A percentile compares a stretch with the other conserved stretches of the same genome.
Conservation (phyloP, 1,284 basidiomycete genomes). For the Apiotrichum porosum region DNA sequence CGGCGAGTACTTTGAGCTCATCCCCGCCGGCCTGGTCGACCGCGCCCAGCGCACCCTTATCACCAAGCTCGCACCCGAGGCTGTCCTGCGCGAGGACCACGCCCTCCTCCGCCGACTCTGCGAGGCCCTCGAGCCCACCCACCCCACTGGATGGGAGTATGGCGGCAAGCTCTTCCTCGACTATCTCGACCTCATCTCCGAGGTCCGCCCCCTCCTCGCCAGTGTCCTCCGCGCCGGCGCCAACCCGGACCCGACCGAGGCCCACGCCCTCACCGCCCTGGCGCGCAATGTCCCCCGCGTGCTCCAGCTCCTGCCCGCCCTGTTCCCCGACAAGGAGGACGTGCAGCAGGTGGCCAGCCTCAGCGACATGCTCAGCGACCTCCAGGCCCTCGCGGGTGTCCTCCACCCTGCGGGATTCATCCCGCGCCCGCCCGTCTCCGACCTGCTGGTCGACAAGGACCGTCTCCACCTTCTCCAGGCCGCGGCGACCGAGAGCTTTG, state of each 20-base stretch:
- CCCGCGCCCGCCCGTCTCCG: slow-evolving; percentile 26
- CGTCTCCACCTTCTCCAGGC: slow-evolving; percentile 41
- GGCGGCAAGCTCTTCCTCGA: slow-evolving; percentile 57
- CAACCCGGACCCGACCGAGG: slow-evolving; percentile 45
- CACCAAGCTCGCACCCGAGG: slow-evolving; percentile 81
- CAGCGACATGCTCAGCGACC: slow-evolving; percentile 37
- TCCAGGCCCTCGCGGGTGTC: slow-evolving; percentile 30
- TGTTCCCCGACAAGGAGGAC: slow-evolving; percentile 46
- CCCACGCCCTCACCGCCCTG: slow-evolving; percentile 56
- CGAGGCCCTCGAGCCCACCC: slow-evolving; percentile 59
- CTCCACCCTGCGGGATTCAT: slow-evolving; percentile 32
- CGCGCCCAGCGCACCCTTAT: slow-evolving; percentile 78
- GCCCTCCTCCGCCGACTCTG: slow-evolving; percentile 71
- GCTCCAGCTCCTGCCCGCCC: slow-evolving; percentile 65
- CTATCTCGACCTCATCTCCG: slow-evolving; percentile 32
- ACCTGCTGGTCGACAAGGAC: slow-evolving; percentile 39
- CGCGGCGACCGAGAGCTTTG: slow-evolving; percentile 36
- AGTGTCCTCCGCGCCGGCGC: slow-evolving; percentile 21
- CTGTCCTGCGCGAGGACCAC: slow-evolving; percentile 73
- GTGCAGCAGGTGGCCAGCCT: slow-evolving; percentile 37
- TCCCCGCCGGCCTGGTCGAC: slow-evolving; percentile 64
- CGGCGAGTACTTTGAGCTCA: slow-evolving; percentile 70
- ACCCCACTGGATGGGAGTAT: slow-evolving; percentile 68
- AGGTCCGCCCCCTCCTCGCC: slow-evolving; percentile 30
- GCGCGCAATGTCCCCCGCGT: slow-evolving; percentile 61